A percentile compares a stretch with the other conserved stretches of the same genome.
phyloP scores from a whole-genome alignment of 2,329 filamentous ascomycete genomes.

The Xylaria sp. region DNA sequence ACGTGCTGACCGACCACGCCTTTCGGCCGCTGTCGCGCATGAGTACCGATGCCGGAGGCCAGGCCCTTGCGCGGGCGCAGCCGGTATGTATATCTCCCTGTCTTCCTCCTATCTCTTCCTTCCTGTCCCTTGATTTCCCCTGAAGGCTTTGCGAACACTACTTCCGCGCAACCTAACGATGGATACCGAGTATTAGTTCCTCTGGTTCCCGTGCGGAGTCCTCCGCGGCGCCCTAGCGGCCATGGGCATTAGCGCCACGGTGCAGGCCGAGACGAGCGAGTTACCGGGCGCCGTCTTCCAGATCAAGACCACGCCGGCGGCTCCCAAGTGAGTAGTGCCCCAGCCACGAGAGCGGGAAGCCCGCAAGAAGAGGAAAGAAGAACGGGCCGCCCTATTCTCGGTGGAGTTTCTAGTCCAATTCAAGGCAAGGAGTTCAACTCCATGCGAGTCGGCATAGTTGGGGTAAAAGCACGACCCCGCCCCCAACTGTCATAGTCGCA shows the following conservation, averaged over 20 bases:
- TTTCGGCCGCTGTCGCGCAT: constrained; percentile 91
- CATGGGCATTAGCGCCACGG: constrained; percentile 88
- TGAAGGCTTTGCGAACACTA: not conserved
- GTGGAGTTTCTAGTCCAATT: too few species aligned
- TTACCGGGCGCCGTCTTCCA: constrained; percentile 92
- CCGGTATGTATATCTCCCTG: constrained; percentile 66
- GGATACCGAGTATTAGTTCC: constrained; percentile 66
- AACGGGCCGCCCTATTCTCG: not conserved
- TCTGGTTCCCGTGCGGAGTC: constrained; percentile 95
- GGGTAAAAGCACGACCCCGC: not conserved
- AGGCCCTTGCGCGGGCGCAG: constrained; percentile 79
- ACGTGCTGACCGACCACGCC: constrained; percentile 91
- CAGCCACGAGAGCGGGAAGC: not conserved
- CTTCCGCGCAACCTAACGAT: constrained; percentile 1
- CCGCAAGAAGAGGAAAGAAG: not conserved
- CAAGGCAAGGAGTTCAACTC: not conserved
- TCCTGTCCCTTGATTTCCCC: constrained; percentile 11
- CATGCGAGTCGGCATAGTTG: not conserved
- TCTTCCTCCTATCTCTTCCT: constrained; percentile 18
- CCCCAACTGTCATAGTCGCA: too few species aligned
- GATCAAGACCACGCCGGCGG: constrained; percentile 80
- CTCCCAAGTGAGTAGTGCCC: constrained; percentile 17
- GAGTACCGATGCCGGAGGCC: constrained; percentile 81
- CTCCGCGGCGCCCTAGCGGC: constrained; percentile 92
- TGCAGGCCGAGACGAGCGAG: constrained; percentile 89